Evolutionary conservation across 441 rosid genomes (phyloP).

Genomic region (Jatropha multifida): DNA sequence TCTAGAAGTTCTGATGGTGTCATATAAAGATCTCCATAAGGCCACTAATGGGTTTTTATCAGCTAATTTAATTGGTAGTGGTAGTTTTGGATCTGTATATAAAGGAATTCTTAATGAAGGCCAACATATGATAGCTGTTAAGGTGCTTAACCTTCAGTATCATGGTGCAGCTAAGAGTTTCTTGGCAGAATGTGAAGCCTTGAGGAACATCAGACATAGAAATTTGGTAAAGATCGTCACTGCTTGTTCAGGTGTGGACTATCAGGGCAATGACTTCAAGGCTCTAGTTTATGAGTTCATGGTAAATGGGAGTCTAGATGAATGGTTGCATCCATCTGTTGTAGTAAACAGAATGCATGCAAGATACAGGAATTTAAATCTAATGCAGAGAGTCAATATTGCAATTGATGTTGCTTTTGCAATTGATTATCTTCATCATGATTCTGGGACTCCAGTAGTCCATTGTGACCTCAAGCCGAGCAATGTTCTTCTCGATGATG

Average conservation of each 20-base stretch:
- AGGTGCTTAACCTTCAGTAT: constrained; percentile 11
- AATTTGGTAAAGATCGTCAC: constrained; percentile 5
- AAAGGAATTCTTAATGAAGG: constrained; percentile 5
- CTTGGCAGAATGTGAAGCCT: constrained; percentile 1
- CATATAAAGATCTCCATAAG: constrained; percentile 7
- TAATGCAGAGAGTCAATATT: background rate
- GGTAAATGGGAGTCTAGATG: constrained; percentile 4
- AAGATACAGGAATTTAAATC: background rate
- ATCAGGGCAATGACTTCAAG: constrained; percentile 11
- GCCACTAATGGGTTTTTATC: constrained; percentile 2
- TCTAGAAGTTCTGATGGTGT: background rate
- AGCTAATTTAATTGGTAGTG: constrained; percentile 6
- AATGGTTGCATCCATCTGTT: constrained; percentile 2
- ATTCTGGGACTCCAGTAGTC: background rate
- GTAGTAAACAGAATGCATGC: background rate
- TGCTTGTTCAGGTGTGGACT: constrained; percentile 10
- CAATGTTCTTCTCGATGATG: constrained; percentile 9
- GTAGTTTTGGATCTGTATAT: constrained; percentile 5
- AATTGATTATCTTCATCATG: constrained; percentile 10
- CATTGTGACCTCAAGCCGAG: constrained; percentile 11
- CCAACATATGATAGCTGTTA: background rate
- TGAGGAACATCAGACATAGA: constrained; percentile 9
- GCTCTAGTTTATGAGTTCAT: constrained; percentile 13
- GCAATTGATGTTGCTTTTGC: constrained; percentile 13
- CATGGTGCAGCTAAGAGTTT: constrained; percentile 14